Evolutionary conservation across 2,329 filamentous ascomycete genomes (phyloP).

Genomic region (Gyromitra esculenta): DNA sequence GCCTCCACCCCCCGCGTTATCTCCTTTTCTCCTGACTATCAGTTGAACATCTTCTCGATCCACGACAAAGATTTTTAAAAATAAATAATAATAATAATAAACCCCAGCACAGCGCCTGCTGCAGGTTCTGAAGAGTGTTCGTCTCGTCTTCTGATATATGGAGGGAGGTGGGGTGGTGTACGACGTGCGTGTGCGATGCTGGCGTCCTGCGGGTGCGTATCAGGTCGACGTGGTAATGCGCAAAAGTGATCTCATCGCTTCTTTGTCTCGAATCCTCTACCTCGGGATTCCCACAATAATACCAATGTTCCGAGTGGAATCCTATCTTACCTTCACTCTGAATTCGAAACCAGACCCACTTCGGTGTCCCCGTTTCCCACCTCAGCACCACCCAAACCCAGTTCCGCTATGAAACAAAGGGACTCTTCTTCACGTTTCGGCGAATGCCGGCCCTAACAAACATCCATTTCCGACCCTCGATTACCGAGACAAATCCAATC

Average conservation of each 20-base stretch:
- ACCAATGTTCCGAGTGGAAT: constrained; percentile 33
- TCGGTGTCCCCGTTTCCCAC: constrained; percentile 16
- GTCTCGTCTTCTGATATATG: constrained; percentile 33
- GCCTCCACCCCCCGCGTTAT: neutral
- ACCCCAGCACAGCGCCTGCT: constrained; percentile 9
- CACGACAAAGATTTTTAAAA: neutral
- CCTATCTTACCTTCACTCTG: constrained; percentile 6
- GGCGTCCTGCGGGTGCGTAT: constrained; percentile 42
- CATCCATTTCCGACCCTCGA: constrained; percentile 33
- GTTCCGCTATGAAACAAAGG: constrained; percentile 40
- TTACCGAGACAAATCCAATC: constrained; percentile 39
- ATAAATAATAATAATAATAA: constrained; percentile 20
- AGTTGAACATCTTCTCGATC: constrained; percentile 14
- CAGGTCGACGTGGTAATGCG: constrained; percentile 49
- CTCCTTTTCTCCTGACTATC: constrained; percentile 36
- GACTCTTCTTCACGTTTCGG: constrained; percentile 11
- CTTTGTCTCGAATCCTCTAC: constrained; percentile 17
- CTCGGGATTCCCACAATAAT: constrained; percentile 46
- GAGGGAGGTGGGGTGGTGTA: constrained; percentile 18
- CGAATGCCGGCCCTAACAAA: constrained; percentile 9
- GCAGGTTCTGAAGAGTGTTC: constrained; percentile 31
- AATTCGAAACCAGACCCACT: constrained; percentile 29
- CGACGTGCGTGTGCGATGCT: constrained; percentile 30
- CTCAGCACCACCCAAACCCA: constrained; percentile 16
- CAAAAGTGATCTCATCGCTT: constrained; percentile 47